phyloP scores from a whole-genome alignment of 495 filamentous ascomycete genomes.

The Hyaloscypha variabilis region DNA sequence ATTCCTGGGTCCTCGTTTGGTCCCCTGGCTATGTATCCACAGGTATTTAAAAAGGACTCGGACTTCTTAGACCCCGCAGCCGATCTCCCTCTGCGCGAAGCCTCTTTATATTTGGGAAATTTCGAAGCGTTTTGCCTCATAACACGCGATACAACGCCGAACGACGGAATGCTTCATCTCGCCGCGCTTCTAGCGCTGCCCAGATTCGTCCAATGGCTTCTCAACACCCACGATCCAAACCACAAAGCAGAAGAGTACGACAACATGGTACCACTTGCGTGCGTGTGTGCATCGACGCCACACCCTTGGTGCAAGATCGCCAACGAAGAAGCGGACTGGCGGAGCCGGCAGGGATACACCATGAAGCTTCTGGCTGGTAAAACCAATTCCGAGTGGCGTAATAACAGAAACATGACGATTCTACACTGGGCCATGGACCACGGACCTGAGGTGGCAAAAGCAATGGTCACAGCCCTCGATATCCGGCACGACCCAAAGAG shows the following conservation, averaged over 20 bases:
- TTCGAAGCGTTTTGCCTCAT: constrained; percentile 16
- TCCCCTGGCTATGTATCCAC: constrained; percentile 2
- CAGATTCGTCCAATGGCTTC: constrained; percentile 15
- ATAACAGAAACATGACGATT: constrained; percentile 7
- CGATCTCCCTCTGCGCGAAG: constrained; percentile 10
- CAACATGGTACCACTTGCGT: constrained; percentile 16
- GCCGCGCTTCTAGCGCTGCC: constrained; percentile 15
- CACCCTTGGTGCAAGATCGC: constrained; percentile 18
- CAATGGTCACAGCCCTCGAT: constrained; percentile 14
- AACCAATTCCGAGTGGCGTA: constrained; percentile 6
- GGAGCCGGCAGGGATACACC: constrained; percentile 6
- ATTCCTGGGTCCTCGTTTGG: constrained; percentile 16
- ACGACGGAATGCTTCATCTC: constrained; percentile 17
- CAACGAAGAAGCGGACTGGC: constrained; percentile 12
- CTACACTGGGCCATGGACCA: constrained; percentile 11
- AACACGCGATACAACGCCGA: background rate
- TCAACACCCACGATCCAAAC: constrained; percentile 8
- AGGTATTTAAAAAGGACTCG: constrained; percentile 5
- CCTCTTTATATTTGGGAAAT: constrained; percentile 13
- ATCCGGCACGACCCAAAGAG: constrained; percentile 13
- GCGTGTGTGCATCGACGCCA: constrained; percentile 4
- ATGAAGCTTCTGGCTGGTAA: constrained; percentile 5
- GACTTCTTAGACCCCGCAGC: background rate
- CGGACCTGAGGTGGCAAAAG: constrained; percentile 9
- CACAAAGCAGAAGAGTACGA: constrained; percentile 10